These are phyloP conservation scores for Citrus unshiu DNA, from an alignment of 345 rosid species.

Conservation along the genomic window DNA sequence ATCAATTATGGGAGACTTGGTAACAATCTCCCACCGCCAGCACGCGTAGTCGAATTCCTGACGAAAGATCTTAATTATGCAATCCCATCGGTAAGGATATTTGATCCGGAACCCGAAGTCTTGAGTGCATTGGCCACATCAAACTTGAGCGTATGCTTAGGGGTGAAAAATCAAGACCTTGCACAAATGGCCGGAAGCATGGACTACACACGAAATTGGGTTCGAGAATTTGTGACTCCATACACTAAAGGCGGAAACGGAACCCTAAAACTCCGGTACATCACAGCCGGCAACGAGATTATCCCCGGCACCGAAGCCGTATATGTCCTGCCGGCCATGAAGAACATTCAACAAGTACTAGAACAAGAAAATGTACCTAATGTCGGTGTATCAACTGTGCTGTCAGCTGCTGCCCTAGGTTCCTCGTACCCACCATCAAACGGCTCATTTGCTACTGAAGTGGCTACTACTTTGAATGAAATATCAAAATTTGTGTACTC, in stretches of 20 bases:
- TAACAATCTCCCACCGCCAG: not conserved
- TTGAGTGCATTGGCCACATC: not conserved
- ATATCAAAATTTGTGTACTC: constrained; percentile 16
- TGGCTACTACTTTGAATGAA: not conserved
- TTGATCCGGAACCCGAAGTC: not conserved
- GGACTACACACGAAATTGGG: not conserved
- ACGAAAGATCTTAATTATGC: not conserved
- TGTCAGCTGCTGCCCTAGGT: not conserved
- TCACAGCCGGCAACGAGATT: constrained; percentile 1
- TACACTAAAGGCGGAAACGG: not conserved
- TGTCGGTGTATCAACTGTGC: not conserved
- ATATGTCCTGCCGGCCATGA: constrained; percentile 1
- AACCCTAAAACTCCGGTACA: not conserved
- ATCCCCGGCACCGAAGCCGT: not conserved
- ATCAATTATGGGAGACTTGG: not conserved
- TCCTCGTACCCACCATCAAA: not conserved
- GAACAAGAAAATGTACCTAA: not conserved
- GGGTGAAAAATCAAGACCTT: not conserved
- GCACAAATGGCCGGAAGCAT: not conserved
- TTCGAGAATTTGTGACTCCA: not conserved
- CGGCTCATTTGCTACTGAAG: not conserved
- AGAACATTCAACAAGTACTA: not conserved
- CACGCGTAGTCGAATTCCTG: not conserved
- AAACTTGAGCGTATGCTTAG: not conserved
- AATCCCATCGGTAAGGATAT: not conserved